These are phyloP conservation scores for Phytophthora ramorum DNA, from an alignment of 352 stramenopile species.

Conservation along the genomic window DNA sequence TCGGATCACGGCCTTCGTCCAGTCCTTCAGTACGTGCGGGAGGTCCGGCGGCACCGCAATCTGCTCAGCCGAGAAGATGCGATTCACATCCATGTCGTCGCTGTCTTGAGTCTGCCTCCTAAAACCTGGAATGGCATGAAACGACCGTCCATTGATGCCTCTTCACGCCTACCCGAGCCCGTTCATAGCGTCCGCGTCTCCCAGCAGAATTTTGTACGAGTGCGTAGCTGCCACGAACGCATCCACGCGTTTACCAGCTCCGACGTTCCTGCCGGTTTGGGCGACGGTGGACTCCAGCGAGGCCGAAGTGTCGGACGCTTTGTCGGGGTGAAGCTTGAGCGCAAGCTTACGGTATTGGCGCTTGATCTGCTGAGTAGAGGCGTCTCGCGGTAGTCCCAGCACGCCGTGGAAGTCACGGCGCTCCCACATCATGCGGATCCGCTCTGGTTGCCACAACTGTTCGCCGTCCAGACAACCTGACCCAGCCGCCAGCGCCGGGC, in stretches of 20 bases:
- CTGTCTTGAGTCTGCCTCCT: not conserved
- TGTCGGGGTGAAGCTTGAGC: constrained; percentile 86
- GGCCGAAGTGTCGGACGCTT: constrained; percentile 48
- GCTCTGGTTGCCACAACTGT: constrained; percentile 78
- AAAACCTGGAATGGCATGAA: constrained; percentile 19
- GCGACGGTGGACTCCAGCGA: constrained; percentile 45
- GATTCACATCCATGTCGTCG: constrained; percentile 88
- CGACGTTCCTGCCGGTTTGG: constrained; percentile 19
- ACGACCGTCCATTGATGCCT: constrained; percentile 18
- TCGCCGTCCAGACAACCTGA: constrained; percentile 62
- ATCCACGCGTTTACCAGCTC: constrained; percentile 58
- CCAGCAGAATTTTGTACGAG: constrained; percentile 79
- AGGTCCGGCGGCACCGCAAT: constrained; percentile 91
- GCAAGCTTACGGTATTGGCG: constrained; percentile 86
- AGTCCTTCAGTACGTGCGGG: constrained; percentile 89
- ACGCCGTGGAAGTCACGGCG: constrained; percentile 81
- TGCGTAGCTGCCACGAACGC: constrained; percentile 84
- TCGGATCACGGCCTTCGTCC: constrained; percentile 91
- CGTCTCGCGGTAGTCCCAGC: constrained; percentile 69
- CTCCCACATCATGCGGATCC: constrained; percentile 84
- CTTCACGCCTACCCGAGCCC: constrained; percentile 29
- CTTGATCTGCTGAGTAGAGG: constrained; percentile 77
- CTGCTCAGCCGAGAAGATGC: constrained; percentile 93
- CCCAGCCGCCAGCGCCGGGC: constrained; percentile 30
- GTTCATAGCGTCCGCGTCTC: constrained; percentile 48